Conservation (phyloP, 208 protist genomes). For the Leishmania tarentolae region DNA sequence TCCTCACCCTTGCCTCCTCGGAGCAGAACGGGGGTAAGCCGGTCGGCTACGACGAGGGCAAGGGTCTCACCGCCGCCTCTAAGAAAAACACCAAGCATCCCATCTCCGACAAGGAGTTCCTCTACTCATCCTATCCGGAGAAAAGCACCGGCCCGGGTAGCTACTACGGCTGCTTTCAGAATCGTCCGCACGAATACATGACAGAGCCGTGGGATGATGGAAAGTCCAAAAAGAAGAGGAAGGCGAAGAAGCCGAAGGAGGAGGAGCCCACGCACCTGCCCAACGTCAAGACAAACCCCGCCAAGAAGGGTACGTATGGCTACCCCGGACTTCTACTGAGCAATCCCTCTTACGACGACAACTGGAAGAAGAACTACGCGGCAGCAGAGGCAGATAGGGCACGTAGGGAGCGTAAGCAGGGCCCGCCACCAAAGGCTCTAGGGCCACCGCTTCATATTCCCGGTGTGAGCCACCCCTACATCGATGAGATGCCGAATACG, state of each 20-base stretch:
- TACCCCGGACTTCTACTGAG: slow-evolving; percentile 64
- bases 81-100: slow-evolving; percentile 34
- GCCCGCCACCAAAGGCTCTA: slow-evolving; percentile 17
- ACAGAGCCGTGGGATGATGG: slow-evolving; percentile 61
- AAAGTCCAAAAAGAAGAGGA: slow-evolving; percentile 40
- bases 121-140: slow-evolving; percentile 68
- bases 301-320: slow-evolving; percentile 89
- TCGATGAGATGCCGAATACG: slow-evolving; percentile 78
- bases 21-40: slow-evolving; percentile 78
- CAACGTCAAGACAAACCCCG: slow-evolving; percentile 79
- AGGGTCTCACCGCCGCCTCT: slow-evolving; percentile 33
- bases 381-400: slow-evolving; percentile 22
- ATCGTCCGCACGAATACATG: slow-evolving; percentile 73
- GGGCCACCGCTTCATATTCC: slow-evolving; percentile 52
- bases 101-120: slow-evolving; percentile 71
- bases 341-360: slow-evolving; percentile 69
- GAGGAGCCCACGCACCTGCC: slow-evolving; percentile 42
- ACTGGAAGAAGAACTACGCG: slow-evolving; percentile 48
- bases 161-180: slow-evolving; percentile 87
- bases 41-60: slow-evolving; percentile 53
- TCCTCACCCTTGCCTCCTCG: slow-evolving; percentile 72
- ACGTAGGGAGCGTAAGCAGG: slow-evolving; percentile 20
- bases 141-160: slow-evolving; percentile 82
- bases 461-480: slow-evolving; percentile 57
- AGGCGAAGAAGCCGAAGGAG: slow-evolving; percentile 2